Conservation (phyloP, 768 basidiomycete genomes). For the Fistulinella prunicolor region DNA sequence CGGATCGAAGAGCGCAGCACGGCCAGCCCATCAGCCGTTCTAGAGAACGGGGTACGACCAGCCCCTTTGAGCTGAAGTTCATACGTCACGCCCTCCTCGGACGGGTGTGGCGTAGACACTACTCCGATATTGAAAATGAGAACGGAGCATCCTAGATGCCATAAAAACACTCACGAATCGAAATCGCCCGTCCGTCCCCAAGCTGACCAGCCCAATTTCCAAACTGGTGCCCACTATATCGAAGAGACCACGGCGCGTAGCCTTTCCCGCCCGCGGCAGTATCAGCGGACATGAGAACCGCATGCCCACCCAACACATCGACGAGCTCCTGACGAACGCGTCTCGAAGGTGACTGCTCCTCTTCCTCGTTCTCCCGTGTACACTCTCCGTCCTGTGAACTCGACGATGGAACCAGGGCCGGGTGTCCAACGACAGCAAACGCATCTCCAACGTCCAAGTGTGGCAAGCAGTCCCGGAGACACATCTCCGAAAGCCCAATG, state of each 20-base stretch:
- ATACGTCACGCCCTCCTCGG: slow-evolving; percentile 50
- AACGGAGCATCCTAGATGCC: neutral
- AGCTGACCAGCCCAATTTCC: slow-evolving; percentile 91
- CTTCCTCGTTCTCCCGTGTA: neutral
- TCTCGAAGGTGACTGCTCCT: slow-evolving; percentile 29
- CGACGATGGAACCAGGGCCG: slow-evolving; percentile 40
- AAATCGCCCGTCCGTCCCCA: slow-evolving; percentile 95
- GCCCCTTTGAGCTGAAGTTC: slow-evolving; percentile 96
- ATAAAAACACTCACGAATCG: slow-evolving; percentile 51
- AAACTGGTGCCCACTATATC: slow-evolving; percentile 92
- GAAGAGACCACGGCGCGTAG: slow-evolving; percentile 71
- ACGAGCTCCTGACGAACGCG: slow-evolving; percentile 66
- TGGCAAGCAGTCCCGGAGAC: slow-evolving; percentile 75
- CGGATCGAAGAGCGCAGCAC: slow-evolving; percentile 93
- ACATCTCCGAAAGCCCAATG: slow-evolving; percentile 68
- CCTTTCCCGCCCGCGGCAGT: slow-evolving; percentile 31
- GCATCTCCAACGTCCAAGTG: slow-evolving; percentile 87
- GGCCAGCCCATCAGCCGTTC: slow-evolving; percentile 91
- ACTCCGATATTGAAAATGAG: slow-evolving; percentile 2
- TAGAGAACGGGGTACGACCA: slow-evolving; percentile 91
- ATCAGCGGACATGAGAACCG: slow-evolving; percentile 52
- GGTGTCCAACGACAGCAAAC: slow-evolving; percentile 60
- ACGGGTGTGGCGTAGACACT: slow-evolving; percentile 80
- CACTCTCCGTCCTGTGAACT: slow-evolving; percentile 30
- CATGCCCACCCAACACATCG: slow-evolving; percentile 78